Evolutionary conservation across 768 basidiomycete genomes (phyloP).

Genomic region (Cystobasidium onofrii): DNA sequence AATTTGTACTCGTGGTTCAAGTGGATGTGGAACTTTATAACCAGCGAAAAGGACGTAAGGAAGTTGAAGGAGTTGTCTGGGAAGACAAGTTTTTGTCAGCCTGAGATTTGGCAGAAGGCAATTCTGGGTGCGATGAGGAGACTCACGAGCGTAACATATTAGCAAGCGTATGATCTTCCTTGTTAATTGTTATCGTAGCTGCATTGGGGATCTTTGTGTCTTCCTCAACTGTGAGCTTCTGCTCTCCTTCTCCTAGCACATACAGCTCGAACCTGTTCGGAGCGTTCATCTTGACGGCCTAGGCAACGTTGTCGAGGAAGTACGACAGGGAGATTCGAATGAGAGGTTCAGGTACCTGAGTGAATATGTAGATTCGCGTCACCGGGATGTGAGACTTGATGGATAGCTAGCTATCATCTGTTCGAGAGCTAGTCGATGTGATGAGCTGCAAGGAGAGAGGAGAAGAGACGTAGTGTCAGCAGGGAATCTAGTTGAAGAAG

Average conservation of each 20-base stretch:
- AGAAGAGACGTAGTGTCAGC: background rate
- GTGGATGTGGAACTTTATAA: constrained; percentile 94
- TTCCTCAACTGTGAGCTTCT: constrained; percentile 81
- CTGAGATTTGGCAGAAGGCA: background rate
- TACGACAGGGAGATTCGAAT: no score
- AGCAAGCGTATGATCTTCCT: constrained; percentile 93
- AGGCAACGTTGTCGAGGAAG: no score
- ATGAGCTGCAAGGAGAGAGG: constrained; percentile 30
- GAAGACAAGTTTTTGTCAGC: background rate
- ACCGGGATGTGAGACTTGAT: constrained; percentile 7
- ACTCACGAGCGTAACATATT: constrained; percentile 92
- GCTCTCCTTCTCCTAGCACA: constrained; percentile 87
- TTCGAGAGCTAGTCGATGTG: background rate
- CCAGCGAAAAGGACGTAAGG: constrained; percentile 88
- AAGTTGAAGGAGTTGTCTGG: constrained; percentile 80
- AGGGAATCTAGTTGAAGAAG: background rate
- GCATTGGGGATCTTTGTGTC: constrained; percentile 98
- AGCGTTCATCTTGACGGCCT: constrained; percentile 61
- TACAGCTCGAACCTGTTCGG: constrained; percentile 86
- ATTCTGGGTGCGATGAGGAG: background rate
- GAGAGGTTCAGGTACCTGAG: background rate
- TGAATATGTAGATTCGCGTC: background rate
- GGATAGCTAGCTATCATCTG: constrained; percentile 19
- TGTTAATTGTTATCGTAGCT: constrained; percentile 84
- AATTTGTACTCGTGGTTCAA: constrained; percentile 85